Evolutionary conservation across 2,329 filamentous ascomycete genomes (phyloP).

Genomic region (Aspergillus tanneri): DNA sequence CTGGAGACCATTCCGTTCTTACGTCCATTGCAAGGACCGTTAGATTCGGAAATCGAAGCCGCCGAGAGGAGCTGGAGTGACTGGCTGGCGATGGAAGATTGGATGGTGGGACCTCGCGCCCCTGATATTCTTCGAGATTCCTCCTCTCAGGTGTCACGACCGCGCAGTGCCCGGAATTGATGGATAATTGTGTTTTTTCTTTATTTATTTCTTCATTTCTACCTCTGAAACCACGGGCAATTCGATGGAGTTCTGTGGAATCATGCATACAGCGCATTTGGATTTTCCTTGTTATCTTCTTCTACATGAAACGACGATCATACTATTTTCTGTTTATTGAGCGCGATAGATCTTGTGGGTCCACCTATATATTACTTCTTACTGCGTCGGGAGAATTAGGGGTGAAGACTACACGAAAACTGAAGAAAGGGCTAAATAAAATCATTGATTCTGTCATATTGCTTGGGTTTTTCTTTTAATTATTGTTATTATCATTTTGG

Average conservation of each 20-base stretch:
- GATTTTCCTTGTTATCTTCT: background rate
- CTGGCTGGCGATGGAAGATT: constrained; percentile 96
- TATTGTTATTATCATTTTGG: background rate
- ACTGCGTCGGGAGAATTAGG: background rate
- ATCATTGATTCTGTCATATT: background rate
- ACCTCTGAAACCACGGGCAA: constrained; percentile 14
- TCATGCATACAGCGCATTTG: constrained; percentile 9
- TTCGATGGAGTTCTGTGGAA: constrained; percentile 16
- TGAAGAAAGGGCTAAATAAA: too few species aligned
- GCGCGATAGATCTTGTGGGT: constrained; percentile 14
- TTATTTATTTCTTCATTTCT: constrained; percentile 6
- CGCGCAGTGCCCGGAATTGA: constrained; percentile 33
- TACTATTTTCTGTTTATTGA: constrained; percentile 12
- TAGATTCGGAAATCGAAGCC: constrained; percentile 74
- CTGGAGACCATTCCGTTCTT: constrained; percentile 86
- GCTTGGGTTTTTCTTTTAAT: background rate
- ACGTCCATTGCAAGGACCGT: constrained; percentile 72
- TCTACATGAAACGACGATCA: constrained; percentile 19
- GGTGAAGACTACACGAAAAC: too few species aligned
- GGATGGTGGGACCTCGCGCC: constrained; percentile 88
- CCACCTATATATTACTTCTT: constrained; percentile 10
- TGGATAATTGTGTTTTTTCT: background rate
- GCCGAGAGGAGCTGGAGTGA: constrained; percentile 88
- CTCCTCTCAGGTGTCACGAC: constrained; percentile 36
- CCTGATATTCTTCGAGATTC: constrained; percentile 51